Evolutionary conservation across 192 early-diverging fungal species (phyloP).

Genomic region (Coemansia umbellata): DNA sequence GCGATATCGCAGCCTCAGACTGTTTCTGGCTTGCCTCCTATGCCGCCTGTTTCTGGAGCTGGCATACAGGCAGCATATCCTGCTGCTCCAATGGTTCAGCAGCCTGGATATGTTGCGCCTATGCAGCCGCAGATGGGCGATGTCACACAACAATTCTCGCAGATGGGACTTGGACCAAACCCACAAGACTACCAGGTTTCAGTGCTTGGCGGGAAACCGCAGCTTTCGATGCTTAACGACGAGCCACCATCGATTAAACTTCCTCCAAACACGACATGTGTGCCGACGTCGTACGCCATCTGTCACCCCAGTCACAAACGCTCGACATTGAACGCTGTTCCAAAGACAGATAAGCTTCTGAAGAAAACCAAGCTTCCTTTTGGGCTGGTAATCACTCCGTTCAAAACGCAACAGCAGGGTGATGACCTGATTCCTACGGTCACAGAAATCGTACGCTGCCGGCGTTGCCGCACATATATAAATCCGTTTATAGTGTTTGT

Average conservation of each 20-base stretch:
- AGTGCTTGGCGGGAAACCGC: constrained; percentile 41
- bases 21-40: neutral
- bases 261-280: constrained; percentile 37
- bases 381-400: constrained; percentile 88
- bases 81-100: neutral
- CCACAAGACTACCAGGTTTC: constrained; percentile 26
- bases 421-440: constrained; percentile 80
- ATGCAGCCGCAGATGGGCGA: constrained; percentile 17
- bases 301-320: constrained; percentile 79
- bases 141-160: constrained; percentile 39
- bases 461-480: constrained; percentile 93
- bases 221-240: constrained; percentile 35
- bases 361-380: constrained; percentile 89
- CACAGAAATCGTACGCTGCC: constrained; percentile 92
- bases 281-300: constrained; percentile 53
- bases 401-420: constrained; percentile 29
- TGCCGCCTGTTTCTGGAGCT: neutral
- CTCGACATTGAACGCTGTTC: constrained; percentile 86
- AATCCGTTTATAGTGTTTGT: constrained; percentile 95
- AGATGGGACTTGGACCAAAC: constrained; percentile 35
- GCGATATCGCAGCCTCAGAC: constrained; percentile 2
- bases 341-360: constrained; percentile 74
- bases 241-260: constrained; percentile 38
- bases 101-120: neutral
- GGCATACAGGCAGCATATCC: neutral